phyloP scores from a whole-genome alignment of 352 stramenopile species.

The Aphanomyces astaci region DNA sequence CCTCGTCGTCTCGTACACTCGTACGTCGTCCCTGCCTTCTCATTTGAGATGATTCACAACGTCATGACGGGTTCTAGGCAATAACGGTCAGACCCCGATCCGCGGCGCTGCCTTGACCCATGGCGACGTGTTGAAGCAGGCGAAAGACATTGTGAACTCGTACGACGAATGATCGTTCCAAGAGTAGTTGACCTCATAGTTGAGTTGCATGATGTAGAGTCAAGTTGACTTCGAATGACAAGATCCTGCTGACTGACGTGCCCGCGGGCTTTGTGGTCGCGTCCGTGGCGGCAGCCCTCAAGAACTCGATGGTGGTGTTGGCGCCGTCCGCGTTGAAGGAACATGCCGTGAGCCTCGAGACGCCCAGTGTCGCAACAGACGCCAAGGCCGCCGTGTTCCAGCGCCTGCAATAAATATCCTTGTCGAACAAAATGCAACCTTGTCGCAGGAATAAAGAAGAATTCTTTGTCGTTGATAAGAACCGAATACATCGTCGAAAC shows the following conservation, averaged over 20 bases:
- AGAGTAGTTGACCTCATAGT: no score
- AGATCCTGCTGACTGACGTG: constrained; percentile 71
- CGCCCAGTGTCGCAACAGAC: constrained; percentile 70
- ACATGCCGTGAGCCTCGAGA: constrained; percentile 67
- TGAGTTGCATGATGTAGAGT: constrained; percentile 31
- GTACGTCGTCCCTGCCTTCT: no score
- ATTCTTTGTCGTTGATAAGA: background rate
- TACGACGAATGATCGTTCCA: no score
- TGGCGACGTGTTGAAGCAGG: constrained; percentile 69
- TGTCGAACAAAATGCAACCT: no score
- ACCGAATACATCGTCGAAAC: no score
- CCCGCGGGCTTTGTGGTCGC: constrained; percentile 55
- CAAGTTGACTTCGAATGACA: constrained; percentile 65
- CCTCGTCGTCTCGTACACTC: constrained; percentile 65
- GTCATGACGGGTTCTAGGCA: constrained; percentile 33
- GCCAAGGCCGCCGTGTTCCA: constrained; percentile 68
- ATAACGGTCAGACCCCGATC: constrained; percentile 65
- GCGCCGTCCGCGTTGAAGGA: constrained; percentile 63
- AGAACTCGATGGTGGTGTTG: constrained; percentile 71
- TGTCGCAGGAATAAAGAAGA: no score
- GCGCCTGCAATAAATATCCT: constrained; percentile 61
- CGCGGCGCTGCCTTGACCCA: constrained; percentile 74
- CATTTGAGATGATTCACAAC: background rate
- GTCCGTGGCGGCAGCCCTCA: constrained; percentile 60
- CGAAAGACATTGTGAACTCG: constrained; percentile 58